Evolutionary conservation across 495 filamentous ascomycete species (phyloP).

Genomic region (Daldinia vernicosa): DNA sequence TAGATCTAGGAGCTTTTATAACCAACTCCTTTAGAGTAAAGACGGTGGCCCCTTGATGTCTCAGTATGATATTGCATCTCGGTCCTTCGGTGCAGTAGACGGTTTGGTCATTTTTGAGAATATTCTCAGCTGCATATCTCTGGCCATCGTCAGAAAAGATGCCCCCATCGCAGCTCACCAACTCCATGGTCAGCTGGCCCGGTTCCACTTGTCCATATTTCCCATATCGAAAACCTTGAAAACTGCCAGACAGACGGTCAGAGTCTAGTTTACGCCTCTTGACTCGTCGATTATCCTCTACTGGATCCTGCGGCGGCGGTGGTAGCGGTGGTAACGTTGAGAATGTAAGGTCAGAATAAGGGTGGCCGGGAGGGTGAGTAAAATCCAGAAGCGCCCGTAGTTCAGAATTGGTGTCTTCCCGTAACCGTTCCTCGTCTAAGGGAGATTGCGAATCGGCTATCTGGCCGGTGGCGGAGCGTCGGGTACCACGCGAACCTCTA

Average conservation of each 20-base stretch:
- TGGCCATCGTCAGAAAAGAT: conserved; percentile 68
- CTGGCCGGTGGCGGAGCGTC: conserved; percentile 22
- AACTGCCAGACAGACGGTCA: conserved; percentile 61
- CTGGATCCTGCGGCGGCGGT: conserved; percentile 44
- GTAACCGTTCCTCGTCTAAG: conserved; percentile 46
- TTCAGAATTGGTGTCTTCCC: conserved; percentile 56
- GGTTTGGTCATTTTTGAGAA: conserved; percentile 79
- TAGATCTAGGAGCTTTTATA: conserved; percentile 83
- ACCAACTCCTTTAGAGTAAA: conserved; percentile 85
- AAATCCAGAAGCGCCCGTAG: conserved; percentile 59
- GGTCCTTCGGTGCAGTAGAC: conserved; percentile 90
- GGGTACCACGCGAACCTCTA: conserved; percentile 18
- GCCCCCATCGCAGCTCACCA: conserved; percentile 89
- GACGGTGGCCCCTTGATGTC: conserved; percentile 77
- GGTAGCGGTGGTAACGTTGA: conserved; percentile 44
- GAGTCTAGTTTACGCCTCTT: conserved; percentile 82
- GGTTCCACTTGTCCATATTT: conserved; percentile 84
- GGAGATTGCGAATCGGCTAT: conserved; percentile 17
- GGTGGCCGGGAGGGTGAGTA: conserved; percentile 47
- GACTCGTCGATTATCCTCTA: conserved; percentile 59
- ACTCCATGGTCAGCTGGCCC: conserved; percentile 81
- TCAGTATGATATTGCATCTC: conserved; percentile 83
- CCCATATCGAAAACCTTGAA: conserved; percentile 76
- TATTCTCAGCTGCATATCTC: conserved; percentile 77
- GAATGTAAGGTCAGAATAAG: conserved; percentile 36